A percentile compares a stretch with the other conserved stretches of the same genome.
phyloP scores from a whole-genome alignment of 371 early-diverging fungal species.

The Apophysomyces sp. region DNA sequence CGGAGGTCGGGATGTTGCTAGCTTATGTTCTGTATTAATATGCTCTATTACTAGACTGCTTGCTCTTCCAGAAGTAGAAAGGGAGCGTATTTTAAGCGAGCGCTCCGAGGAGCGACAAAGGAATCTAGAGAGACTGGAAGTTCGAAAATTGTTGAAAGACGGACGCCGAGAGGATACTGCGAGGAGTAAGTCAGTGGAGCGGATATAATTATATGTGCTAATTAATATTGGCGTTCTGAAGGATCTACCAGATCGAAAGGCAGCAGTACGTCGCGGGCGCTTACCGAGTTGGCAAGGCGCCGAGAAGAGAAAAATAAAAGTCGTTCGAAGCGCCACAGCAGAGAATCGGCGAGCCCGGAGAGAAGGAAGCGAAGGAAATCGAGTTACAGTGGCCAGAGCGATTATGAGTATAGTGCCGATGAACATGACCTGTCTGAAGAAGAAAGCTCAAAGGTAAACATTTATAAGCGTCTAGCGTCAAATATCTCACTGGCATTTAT shows the following conservation, averaged over 20 bases:
- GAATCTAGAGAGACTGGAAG: conserved; percentile 57
- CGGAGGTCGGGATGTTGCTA: conserved; percentile 26
- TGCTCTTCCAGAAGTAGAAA: conserved; percentile 72
- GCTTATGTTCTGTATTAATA: background rate
- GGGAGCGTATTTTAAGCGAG: conserved; percentile 76
- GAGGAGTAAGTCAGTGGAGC: conserved; percentile 37
- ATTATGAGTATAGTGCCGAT: conserved; percentile 34
- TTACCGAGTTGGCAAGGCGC: conserved; percentile 54
- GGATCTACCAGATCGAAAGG: conserved; percentile 64
- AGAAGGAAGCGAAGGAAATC: conserved; percentile 29
- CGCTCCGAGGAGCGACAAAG: conserved; percentile 69
- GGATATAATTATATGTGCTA: background rate
- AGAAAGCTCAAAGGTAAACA: conserved; percentile 21
- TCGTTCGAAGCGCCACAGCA: conserved; percentile 29
- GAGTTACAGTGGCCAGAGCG: conserved; percentile 32
- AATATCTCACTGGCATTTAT: background rate
- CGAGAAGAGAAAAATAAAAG: conserved; percentile 51
- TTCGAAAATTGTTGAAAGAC: conserved; percentile 55
- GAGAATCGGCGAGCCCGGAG: conserved; percentile 37
- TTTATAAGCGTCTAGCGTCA: too few species aligned
- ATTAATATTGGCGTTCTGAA: conserved; percentile 8
- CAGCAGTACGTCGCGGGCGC: conserved; percentile 41
- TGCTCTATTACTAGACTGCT: too few species aligned
- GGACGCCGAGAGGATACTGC: conserved; percentile 56
- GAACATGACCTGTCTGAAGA: conserved; percentile 28